phyloP scores from a whole-genome alignment of 2,329 filamentous ascomycete species.

The Diaporthe humulicola region DNA sequence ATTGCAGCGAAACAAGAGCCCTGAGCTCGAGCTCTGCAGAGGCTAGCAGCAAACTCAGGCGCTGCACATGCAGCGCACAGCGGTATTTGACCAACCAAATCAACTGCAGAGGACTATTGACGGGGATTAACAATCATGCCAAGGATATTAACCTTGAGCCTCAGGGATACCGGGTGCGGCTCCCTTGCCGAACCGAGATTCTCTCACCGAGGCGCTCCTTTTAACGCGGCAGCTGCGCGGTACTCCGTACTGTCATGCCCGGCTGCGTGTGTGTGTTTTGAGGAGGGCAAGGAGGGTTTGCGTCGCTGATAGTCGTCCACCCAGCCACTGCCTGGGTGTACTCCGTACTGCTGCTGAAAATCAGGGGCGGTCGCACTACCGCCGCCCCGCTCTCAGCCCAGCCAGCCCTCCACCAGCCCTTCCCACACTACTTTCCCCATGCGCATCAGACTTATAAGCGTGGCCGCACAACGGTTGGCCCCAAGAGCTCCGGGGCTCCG shows the following conservation, averaged over 20 bases:
- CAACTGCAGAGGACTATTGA: neutral
- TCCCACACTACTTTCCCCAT: neutral
- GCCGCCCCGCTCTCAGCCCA: conserved; percentile 6
- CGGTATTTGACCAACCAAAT: neutral
- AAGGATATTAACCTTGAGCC: conserved; percentile 23
- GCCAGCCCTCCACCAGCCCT: neutral
- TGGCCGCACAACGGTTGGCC: conserved; percentile 5
- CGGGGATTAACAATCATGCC: neutral
- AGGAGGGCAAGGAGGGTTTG: neutral
- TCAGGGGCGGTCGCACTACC: neutral
- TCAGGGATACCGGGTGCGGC: conserved; percentile 24
- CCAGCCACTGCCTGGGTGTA: neutral
- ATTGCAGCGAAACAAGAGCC: conserved; percentile 4
- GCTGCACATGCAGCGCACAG: conserved; percentile 9
- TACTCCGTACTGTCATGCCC: neutral
- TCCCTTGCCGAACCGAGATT: conserved; percentile 27
- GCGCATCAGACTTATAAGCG: neutral
- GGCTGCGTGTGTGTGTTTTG: neutral
- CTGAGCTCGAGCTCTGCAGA: conserved; percentile 7
- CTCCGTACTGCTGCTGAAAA: neutral
- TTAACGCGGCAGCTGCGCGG: conserved; percentile 11
- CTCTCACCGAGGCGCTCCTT: conserved; percentile 1
- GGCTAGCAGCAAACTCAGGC: conserved; percentile 4
- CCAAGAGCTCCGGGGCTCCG: neutral
- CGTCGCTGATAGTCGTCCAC: no score